phyloP scores from a whole-genome alignment of 768 basidiomycete species.

The Russula abietina region DNA sequence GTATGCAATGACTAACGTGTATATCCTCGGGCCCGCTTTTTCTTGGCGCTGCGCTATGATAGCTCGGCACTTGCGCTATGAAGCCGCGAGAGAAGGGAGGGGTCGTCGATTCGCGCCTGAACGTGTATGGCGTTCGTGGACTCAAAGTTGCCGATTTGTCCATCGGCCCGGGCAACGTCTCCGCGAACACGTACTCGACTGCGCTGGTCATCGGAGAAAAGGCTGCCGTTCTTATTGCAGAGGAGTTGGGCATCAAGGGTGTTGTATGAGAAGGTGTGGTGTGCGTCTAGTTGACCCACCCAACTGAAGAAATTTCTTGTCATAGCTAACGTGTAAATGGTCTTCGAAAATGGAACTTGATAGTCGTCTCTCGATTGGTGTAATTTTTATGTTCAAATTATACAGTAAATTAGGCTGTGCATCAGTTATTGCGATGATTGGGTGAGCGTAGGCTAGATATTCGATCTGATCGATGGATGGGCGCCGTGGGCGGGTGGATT shows the following conservation, averaged over 20 bases:
- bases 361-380: no score
- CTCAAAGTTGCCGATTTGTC: slow-evolving; percentile 52
- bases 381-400: no score
- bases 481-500: no score
- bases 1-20: background rate
- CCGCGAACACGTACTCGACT: slow-evolving; percentile 41
- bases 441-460: background rate
- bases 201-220: slow-evolving; percentile 52
- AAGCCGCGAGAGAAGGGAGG: slow-evolving; percentile 52
- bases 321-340: background rate
- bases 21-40: background rate
- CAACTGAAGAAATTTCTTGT: background rate
- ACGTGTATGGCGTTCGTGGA: slow-evolving; percentile 53
- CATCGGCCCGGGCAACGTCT: slow-evolving; percentile 37
- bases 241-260: slow-evolving; percentile 42
- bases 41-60: background rate
- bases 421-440: background rate
- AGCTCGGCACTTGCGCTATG: slow-evolving; percentile 68
- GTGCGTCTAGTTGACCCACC: background rate
- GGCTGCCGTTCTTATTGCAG: slow-evolving; percentile 51
- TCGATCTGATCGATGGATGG: no score
- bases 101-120: slow-evolving; percentile 56
- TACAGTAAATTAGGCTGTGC: no score
- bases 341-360: no score
- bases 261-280: slow-evolving; percentile 29